These are phyloP conservation scores for Aphanocladium album DNA, from an alignment of 2,329 filamentous ascomycete species.

Conservation along the genomic window DNA sequence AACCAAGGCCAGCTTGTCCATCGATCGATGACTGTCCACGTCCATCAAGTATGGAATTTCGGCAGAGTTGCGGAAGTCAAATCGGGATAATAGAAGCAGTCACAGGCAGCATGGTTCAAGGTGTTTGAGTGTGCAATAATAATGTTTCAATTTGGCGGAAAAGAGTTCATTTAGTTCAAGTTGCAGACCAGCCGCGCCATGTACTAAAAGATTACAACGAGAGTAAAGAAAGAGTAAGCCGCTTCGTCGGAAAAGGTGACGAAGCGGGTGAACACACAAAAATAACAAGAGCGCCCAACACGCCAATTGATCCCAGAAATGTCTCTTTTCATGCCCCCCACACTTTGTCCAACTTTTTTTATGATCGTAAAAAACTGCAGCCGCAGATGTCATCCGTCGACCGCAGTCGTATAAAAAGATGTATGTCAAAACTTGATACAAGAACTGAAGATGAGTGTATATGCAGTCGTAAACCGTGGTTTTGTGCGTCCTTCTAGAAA, in stretches of 20 bases:
- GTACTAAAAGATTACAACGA: conserved; percentile 14
- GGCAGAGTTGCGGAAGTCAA: not conserved
- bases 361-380: conserved; percentile 25
- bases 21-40: no score
- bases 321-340: conserved; percentile 20
- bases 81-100: not conserved
- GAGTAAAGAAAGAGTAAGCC: conserved; percentile 18
- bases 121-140: not conserved
- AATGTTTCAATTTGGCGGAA: conserved; percentile 12
- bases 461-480: conserved; percentile 14
- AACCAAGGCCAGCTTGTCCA: not conserved
- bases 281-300: conserved; percentile 21
- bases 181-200: conserved; percentile 11
- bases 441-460: conserved; percentile 33
- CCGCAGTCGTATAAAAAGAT: conserved; percentile 25
- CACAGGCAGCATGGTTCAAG: not conserved
- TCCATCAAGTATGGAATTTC: not conserved
- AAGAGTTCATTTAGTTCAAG: conserved; percentile 7
- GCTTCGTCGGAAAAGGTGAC: conserved; percentile 3
- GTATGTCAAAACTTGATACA: conserved; percentile 38
- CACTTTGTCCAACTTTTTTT: conserved; percentile 22
- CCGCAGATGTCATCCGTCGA: conserved; percentile 16
- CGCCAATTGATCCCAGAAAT: conserved; percentile 22
- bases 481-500: conserved; percentile 7
- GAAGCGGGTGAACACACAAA: conserved; percentile 19